Conservation (phyloP, 306 rosid species). For the Coriaria nepalensis region DNA sequence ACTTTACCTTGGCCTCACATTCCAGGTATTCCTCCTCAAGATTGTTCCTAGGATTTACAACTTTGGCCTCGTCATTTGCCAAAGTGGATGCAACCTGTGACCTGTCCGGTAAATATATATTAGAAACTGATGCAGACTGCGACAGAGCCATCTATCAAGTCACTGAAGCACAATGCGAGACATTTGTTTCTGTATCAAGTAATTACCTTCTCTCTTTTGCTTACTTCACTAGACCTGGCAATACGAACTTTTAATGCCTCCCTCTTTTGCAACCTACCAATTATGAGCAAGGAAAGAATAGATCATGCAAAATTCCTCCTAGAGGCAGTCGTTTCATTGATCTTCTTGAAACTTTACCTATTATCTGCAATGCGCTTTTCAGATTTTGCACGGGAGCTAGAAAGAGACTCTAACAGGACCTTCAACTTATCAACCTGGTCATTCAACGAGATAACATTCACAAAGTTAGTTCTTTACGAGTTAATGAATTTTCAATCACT, state of each 20-base stretch:
- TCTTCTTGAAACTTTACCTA: slow-evolving; percentile 34
- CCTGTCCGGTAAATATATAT: slow-evolving; percentile 37
- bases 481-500: too few species aligned
- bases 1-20: slow-evolving; percentile 69
- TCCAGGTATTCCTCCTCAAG: slow-evolving; percentile 89
- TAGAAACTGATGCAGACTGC: slow-evolving; percentile 10
- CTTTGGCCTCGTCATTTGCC: slow-evolving; percentile 43
- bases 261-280: slow-evolving; percentile 67
- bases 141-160: slow-evolving; percentile 5
- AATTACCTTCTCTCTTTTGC: slow-evolving; percentile 86
- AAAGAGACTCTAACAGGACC: slow-evolving; percentile 82
- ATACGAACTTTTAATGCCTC: slow-evolving; percentile 87
- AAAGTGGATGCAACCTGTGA: slow-evolving; percentile 24
- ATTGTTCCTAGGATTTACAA: slow-evolving; percentile 58
- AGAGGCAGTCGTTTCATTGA: background rate
- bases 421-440: slow-evolving; percentile 89
- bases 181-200: slow-evolving; percentile 11
- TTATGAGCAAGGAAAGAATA: slow-evolving; percentile 2
- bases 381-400: slow-evolving; percentile 79
- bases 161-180: slow-evolving; percentile 9
- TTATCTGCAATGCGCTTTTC: slow-evolving; percentile 89
- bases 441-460: background rate
- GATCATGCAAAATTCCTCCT: background rate
- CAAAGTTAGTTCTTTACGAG: too few species aligned
- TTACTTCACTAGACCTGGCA: slow-evolving; percentile 50